Evolutionary conservation across 495 filamentous ascomycete genomes (phyloP), one percentile per base, ranked within the genome.

Genomic region (Tetracladium marchalianum): DNA sequence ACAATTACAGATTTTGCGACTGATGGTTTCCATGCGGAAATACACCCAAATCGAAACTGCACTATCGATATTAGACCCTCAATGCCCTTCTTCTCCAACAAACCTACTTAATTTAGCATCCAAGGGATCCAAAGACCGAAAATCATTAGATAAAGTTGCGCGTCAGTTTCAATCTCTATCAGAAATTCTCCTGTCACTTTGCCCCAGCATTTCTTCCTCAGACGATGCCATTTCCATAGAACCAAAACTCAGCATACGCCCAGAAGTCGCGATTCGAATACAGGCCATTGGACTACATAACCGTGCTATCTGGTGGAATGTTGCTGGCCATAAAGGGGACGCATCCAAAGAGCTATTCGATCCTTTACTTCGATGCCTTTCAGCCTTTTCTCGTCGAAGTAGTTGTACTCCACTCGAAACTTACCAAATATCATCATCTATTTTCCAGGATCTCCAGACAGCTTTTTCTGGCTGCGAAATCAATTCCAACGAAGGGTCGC

Each of bases 81-180:
- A 66, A 0, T 67, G 72, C 13, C 44, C 59, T 7, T 77, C 72
- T 16, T 87, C 85, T n/a, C 86, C 85, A 1, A 70, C 72, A 8
- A 77, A 75, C 34, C 61, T 92, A 1, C 73, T 90, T 12, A 41
- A 75, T 13, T 47, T 62, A 2, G 72, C 75, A 13, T 63, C 77
- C 0, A 67, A 76, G 46, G 68, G 56, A 40, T 3, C 22, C 2
- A 27, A 7, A 27, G 53, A 58, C 11, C 58, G 71, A 5, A 62
- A 58, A 6, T 63, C 75, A 12, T 56, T 62, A 13, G 73, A 68
- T 11, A 92, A 85, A 60, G 71, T 74, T 35, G 76, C 79, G 4
- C 69, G 77, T 9, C 83, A 90, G 51, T 63, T 94, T 11, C 84
- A 93, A 43, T 65, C 69, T 0, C 56, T 90, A 2, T 76, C 85